Conservation (phyloP, 2,329 filamentous ascomycete species). For the Sporothrix variecibatus region DNA sequence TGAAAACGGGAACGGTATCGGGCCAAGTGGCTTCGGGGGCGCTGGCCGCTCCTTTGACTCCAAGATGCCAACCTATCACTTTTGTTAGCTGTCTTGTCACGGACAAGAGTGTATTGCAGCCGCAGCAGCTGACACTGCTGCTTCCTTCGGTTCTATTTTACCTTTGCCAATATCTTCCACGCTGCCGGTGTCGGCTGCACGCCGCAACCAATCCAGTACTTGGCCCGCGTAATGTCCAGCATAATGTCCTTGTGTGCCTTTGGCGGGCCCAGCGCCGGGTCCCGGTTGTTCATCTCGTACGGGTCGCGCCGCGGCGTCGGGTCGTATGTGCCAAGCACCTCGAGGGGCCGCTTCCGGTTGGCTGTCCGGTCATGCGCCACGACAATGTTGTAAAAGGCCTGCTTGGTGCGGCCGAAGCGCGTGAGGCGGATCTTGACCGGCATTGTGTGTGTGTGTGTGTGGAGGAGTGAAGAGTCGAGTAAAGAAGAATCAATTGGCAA, state of each 20-base stretch:
- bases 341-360: constrained; percentile 82
- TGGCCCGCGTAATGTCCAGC: constrained; percentile 75
- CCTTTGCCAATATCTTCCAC: constrained; percentile 84
- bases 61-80: constrained; percentile 28
- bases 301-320: constrained; percentile 64
- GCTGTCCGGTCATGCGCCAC: constrained; percentile 83
- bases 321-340: constrained; percentile 84
- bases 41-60: constrained; percentile 26
- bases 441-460: constrained; percentile 50
- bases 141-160: constrained; percentile 38
- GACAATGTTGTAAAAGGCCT: constrained; percentile 97
- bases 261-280: neutral
- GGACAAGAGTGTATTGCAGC: neutral
- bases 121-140: neutral
- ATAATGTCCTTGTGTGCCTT: constrained; percentile 88
- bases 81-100: neutral
- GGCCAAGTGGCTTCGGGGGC: neutral
- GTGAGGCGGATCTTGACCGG: constrained; percentile 92
- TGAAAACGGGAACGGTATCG: neutral
- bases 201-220: constrained; percentile 96
- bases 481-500: neutral
- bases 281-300: constrained; percentile 37
- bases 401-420: constrained; percentile 84
- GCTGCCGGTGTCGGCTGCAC: constrained; percentile 90
- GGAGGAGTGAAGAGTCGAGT: neutral